Base-by-base conservation (phyloP, 78 protist species). In the Dictyostelium firmibasis region DNA sequence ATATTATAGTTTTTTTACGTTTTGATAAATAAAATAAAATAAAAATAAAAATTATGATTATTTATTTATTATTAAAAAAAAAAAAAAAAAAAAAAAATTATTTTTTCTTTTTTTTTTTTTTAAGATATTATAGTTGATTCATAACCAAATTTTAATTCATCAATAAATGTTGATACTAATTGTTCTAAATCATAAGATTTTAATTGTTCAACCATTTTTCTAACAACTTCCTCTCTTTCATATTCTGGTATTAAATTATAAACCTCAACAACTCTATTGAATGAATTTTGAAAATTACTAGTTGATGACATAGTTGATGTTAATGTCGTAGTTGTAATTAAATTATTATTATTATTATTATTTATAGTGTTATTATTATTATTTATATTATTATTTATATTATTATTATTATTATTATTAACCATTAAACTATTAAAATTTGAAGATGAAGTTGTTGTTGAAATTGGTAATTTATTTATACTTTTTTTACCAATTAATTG, bases 181-280 rank as follows among this genome's bases (percentile, higher is more conserved):
- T 88, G 86, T 43, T 79, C 86, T 31, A 88, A 57, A 31, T 88
- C 93, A 23, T 64, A 76, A 8, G 85, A 77, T 60, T 64, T 53
- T 64, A 88, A 69, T 36, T 62, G 60, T 77, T 64, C 41, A 20
- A 88, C 93, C 86, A 79, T 88, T 43, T 62, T 57, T 82, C 82
- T 88, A 20, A 88, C 67, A 14, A 25, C 50, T 20, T 77, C 81
- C 9, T 25, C 27, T 76, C 33, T 88, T 16, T 79, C 79, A 18
- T 53, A 25, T 4, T 20, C 35, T 44, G 85, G 78, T 18, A 88
- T 84, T n/a, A 10, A 43, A 62, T 88, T 88, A 50, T 43, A 88
- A 31, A 43, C 85, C 64, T 88, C 86, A 23, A 88, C 86, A 0
- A 88, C 93, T 10, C 86, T 29, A 67, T 88, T 79, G 33, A 88